Base-by-base conservation (phyloP, 2,329 filamentous ascomycete genomes). In the Aspergillus uvarum region DNA sequence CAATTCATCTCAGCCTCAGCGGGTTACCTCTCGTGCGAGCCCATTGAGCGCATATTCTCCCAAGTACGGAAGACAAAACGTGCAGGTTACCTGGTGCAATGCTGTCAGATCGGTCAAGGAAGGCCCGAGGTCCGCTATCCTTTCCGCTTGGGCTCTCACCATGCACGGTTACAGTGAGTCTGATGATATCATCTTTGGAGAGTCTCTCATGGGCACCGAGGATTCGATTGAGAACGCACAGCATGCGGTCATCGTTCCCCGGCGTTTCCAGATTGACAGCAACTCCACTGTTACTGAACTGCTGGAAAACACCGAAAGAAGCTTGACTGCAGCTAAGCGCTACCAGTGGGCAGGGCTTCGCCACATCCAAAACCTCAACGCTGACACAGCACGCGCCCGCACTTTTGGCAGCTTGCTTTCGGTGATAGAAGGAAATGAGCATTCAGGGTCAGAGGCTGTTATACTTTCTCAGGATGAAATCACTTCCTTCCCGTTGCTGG, bases 311-410 rank as follows among this genome's bases (percentile, higher is more conserved):
- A 78, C 87, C 3, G 84, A 86, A 42, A 73, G 82, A 29, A 79
- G 81, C 56, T 80, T 61, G 81, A 83, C 85, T 69, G 72, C 83
- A 42, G 75, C 86, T 59, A 85, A 87, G 80, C 85, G 85, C 64
- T 84, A 82, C 24, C 82, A 82, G 50, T 81, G 80, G 2, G 79
- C 86, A 11, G 74, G 76, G 4, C 75, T 77, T 35, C 65, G 72
- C 0, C 77, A 80, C 11, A 85, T 87, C 79, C 74, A 83, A 61
- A 74, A 75, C 26, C 70, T 85, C n/a, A 83, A 82, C 62, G 73
- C 79, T 1, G 75, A 79, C 59, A 70, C 74, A 6, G 68, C 71
- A 8, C 64, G 68, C 7, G 77, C 77, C n/a, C 80, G 75, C 61
- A 68, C 75, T 12, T 77, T 80, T 59, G 71, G 75, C 32, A 80